Percentiles rank a stretch among this genome's conserved stretches.
These are phyloP conservation scores for Avicennia marina DNA, from an alignment of 257 asterid genomes.

Conservation along the genomic window DNA sequence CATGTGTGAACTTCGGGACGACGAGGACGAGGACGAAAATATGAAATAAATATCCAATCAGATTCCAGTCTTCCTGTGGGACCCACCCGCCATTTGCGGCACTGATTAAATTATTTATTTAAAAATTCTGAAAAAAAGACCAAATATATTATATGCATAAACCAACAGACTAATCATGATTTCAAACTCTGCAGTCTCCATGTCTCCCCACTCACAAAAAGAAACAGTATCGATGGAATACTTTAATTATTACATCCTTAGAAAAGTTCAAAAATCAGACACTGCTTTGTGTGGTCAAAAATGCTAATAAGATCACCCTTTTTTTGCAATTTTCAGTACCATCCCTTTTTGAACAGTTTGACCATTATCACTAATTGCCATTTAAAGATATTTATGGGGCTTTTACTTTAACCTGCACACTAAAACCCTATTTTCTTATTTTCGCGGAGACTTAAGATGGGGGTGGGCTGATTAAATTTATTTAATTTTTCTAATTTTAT, in stretches of 20 bases:
- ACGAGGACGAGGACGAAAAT: too few species aligned
- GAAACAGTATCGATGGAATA: neutral
- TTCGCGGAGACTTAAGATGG: too few species aligned
- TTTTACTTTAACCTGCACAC: too few species aligned
- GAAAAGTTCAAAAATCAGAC: slow-evolving; percentile 11
- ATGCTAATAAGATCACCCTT: neutral
- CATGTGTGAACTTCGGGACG: slow-evolving; percentile 9
- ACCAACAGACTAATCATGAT: slow-evolving; percentile 31
- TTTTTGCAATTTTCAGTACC: neutral
- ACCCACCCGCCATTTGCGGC: slow-evolving; percentile 52
- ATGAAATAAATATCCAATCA: slow-evolving; percentile 4
- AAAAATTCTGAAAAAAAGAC: neutral
- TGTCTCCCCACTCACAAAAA: slow-evolving; percentile 19
- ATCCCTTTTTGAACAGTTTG: slow-evolving; percentile 7
- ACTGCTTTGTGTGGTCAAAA: slow-evolving; percentile 9
- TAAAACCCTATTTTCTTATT: too few species aligned
- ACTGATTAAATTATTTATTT: slow-evolving; percentile 22
- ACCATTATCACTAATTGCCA: slow-evolving; percentile 10
- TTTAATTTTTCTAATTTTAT: too few species aligned
- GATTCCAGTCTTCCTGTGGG: neutral
- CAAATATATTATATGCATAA: too few species aligned
- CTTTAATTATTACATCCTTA: neutral
- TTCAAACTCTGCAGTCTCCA: slow-evolving; percentile 29
- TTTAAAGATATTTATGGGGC: too few species aligned
- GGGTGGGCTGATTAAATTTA: too few species aligned